Evolutionary conservation across 192 early-diverging fungal species (phyloP), one percentile per base, ranked within the genome.

Genomic region (Coemansia sp.): DNA sequence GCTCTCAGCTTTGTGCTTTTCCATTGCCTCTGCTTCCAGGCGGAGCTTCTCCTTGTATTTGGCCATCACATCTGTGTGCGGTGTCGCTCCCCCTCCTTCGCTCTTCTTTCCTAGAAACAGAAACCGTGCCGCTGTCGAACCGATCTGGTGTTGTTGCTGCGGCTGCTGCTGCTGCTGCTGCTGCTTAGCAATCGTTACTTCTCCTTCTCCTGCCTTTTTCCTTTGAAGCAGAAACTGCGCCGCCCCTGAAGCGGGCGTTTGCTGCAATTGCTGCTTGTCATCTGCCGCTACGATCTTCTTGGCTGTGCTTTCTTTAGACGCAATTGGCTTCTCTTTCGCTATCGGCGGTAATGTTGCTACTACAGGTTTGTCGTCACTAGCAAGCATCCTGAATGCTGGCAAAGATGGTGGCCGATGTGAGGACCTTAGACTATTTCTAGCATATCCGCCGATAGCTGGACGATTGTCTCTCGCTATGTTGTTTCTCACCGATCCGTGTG

Each of bases 341-440:
- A 6, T 40, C 15, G 38, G 15, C 15, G 38, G 50, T 15, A 19
- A 30, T 33, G 28, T 45, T n/a, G 20, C 38, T 6, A 22, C 64
- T 13, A 13, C 33, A 9, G 33, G 37, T 27, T 47, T 22, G n/a
- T 61, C 69, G 20, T 61, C 57, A 14, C 47, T 50, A 40, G 64
- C 60, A 19, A 72, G 56, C 23, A 62, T 57, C 54, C 65, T 72
- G 10, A 61, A 57, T 9, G 40, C 25, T 3, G 63, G 52, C 3
- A 50, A 50, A n/a, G 59, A 36, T 2, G 50, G 23, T 3, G 50
- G 31, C 31, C 50, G 50, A 15, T 72, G 59, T 27, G 41, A 19
- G 4, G 63, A 25, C 19, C 56, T 72, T 40, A 65, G 44, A 50
- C 65, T 64, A 54, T 65, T 61, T 38, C 69, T 57, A n/a, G 69